Base-by-base conservation (phyloP, 257 asterid species). In the Ehretia macrophylla region DNA sequence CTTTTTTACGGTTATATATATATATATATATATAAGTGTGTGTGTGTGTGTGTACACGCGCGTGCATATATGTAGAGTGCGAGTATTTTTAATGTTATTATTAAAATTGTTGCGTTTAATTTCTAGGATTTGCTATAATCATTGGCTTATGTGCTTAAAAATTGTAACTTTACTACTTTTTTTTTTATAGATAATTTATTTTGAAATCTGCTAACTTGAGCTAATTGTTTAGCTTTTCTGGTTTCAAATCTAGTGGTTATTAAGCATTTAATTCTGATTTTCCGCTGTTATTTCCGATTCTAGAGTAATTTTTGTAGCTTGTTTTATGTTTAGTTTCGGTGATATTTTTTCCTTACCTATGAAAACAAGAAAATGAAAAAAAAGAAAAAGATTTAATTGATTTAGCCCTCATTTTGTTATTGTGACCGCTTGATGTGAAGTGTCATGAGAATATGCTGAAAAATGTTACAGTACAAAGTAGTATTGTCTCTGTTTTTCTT, bases 391-490 rank as follows among this genome's bases (percentile, higher is more conserved):
- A 42, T 42, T 10, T 6, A 5, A 49, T 17, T 17, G 54, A 5
- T 47, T 51, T 20, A 18, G 56, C 67, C n/a, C 11, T 11, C 21
- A 37, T 17, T 38, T 22, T 14, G 17, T 32, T 32, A 37, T 18
- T 37, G 71, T 49, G 53, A 66, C 58, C 35, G 21, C 11, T 64
- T 73, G 82, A 74, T 81, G 77, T 76, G 77, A 81, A 66, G 74
- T 68, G 67, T 77, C 72, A 51, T 75, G 70, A 35, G 56, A 68
- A 57, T 64, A 55, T 71, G 22, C 66, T 44, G 75, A 56, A 67
- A 48, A 56, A 49, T 59, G 60, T 69, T 47, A 60, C 51, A 53
- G 65, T 53, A 53, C 14, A 44, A 67, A 68, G 47, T 50, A 11
- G 77, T 68, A 48, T 51, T 72, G 65, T 65, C 71, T 68, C 64